Percentiles rank a stretch among this genome's conserved stretches.
These are phyloP conservation scores for Tribonema minus DNA, from an alignment of 108 stramenopile species.

Conservation along the genomic window DNA sequence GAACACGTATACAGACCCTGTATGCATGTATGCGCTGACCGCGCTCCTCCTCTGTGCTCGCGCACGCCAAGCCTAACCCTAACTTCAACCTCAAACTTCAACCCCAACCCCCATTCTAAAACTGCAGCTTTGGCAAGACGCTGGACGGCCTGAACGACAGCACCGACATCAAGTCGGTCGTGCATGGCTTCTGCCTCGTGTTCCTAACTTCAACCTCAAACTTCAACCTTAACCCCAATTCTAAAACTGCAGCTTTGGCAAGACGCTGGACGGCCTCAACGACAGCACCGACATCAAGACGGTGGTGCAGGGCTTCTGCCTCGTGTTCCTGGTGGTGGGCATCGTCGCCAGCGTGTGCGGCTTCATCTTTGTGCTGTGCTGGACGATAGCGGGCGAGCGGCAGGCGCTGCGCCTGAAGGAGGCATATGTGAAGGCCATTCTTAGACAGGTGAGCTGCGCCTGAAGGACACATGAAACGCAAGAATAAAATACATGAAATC, in stretches of 20 bases:
- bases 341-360: conserved; percentile 48
- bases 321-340: conserved; percentile 61
- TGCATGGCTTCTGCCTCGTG: conserved; percentile 54
- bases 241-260: no score
- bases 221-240: no score
- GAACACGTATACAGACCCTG: no score
- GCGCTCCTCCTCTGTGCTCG: no score
- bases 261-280: conserved; percentile 25
- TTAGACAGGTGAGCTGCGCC: conserved; percentile 43
- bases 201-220: no score
- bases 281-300: conserved; percentile 33
- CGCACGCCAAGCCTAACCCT: no score
- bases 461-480: no score
- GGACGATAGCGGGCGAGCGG: conserved; percentile 59
- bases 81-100: no score
- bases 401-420: conserved; percentile 58
- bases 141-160: conserved; percentile 19
- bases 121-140: conserved; percentile 31
- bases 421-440: conserved; percentile 55
- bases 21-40: no score
- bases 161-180: conserved; percentile 41
- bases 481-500: no score
- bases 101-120: no score
- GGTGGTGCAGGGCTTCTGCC: conserved; percentile 51
- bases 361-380: conserved; percentile 52